These are phyloP conservation scores for Podospora comata DNA, from an alignment of 495 filamentous ascomycete genomes.

Conservation along the genomic window DNA sequence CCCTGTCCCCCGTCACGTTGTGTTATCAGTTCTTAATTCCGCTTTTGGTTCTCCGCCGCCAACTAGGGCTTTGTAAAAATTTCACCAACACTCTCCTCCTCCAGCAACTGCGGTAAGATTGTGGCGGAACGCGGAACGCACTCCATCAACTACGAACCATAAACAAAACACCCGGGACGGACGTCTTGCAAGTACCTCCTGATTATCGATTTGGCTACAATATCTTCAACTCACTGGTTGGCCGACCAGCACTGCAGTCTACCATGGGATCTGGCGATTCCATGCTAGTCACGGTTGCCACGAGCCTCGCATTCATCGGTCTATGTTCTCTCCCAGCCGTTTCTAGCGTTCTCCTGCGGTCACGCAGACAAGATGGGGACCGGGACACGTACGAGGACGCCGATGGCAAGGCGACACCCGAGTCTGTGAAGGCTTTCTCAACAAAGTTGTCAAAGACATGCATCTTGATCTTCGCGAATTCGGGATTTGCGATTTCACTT, in stretches of 20 bases:
- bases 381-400: constrained; percentile 56
- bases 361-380: constrained; percentile 33
- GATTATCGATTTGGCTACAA: too few species aligned
- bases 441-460: constrained; percentile 46
- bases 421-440: constrained; percentile 54
- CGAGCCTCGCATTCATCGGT: constrained; percentile 37
- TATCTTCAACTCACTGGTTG: not conserved
- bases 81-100: not conserved
- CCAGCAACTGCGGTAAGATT: not conserved
- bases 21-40: not conserved
- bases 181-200: not conserved
- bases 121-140: not conserved
- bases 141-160: not conserved
- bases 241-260: not conserved
- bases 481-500: constrained; percentile 47
- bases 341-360: constrained; percentile 27
- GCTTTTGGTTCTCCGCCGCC: not conserved
- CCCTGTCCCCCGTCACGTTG: not conserved
- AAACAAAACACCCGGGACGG: not conserved
- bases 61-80: not conserved
- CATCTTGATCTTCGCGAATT: constrained; percentile 42
- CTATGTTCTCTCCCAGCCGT: constrained; percentile 39
- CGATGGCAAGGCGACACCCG: constrained; percentile 58
- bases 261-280: constrained; percentile 34
- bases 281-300: constrained; percentile 30